These are phyloP conservation scores for Flaveria brownii DNA, from an alignment of 129 eudicot species.

Conservation along the genomic window DNA sequence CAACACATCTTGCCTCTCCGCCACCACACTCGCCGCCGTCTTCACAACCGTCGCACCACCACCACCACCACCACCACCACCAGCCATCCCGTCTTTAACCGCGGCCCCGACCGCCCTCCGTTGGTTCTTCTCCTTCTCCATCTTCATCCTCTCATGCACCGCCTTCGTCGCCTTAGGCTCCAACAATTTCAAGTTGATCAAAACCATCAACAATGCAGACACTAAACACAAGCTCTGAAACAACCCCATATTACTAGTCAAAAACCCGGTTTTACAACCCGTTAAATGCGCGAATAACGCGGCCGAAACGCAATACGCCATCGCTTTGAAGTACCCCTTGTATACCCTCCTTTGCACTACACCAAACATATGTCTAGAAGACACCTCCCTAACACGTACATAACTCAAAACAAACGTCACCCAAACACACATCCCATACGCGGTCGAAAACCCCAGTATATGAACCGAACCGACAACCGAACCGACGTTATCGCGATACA, in stretches of 20 bases:
- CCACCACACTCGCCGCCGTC: constrained; percentile 1
- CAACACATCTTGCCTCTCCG: constrained; percentile 17
- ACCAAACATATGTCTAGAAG: constrained; percentile 69
- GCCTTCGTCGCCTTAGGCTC: constrained; percentile 79
- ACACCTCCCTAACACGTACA: constrained; percentile 50
- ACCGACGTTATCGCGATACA: constrained; percentile 14
- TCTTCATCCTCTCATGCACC: constrained; percentile 62
- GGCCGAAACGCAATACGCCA: constrained; percentile 54
- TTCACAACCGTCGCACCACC: constrained; percentile 15
- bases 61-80: constrained; percentile 7
- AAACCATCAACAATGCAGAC: constrained; percentile 43
- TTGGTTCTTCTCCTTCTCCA: constrained; percentile 79
- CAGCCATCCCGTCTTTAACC: constrained; percentile 10
- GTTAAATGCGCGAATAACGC: constrained; percentile 61
- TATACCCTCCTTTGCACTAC: constrained; percentile 76
- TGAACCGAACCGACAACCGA: constrained; percentile 41
- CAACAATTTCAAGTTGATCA: constrained; percentile 56
- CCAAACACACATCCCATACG: constrained; percentile 75
- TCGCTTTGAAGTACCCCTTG: constrained; percentile 62
- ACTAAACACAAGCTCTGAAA: constrained; percentile 52
- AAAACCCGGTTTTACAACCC: constrained; percentile 21
- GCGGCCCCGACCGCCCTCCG: constrained; percentile 41
- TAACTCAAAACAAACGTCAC: constrained; percentile 75
- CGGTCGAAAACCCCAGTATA: constrained; percentile 60
- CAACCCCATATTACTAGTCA: constrained; percentile 24